Conservation (phyloP, 768 basidiomycete genomes). For the Basidioascus undulatus region DNA sequence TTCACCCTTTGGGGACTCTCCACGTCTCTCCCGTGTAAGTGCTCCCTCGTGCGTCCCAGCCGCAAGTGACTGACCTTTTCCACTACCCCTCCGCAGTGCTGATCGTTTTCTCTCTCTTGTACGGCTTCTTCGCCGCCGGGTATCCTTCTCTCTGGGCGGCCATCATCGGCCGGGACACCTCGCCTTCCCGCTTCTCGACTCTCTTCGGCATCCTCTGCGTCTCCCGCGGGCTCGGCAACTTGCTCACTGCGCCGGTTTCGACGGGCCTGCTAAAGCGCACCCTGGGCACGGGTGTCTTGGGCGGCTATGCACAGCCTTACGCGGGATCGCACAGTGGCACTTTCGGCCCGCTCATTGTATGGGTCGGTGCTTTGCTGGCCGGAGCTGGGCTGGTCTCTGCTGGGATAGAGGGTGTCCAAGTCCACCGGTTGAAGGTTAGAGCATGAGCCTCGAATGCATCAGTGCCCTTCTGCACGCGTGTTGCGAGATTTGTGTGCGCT, state of each 20-base stretch:
- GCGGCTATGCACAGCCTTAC: too few species aligned
- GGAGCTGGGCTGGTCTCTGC: too few species aligned
- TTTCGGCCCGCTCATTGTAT: too few species aligned
- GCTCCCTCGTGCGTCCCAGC: not conserved
- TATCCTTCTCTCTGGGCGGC: slow-evolving; percentile 1
- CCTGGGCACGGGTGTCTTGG: too few species aligned
- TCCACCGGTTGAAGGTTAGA: too few species aligned
- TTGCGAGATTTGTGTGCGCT: too few species aligned
- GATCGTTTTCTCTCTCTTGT: slow-evolving; percentile 1
- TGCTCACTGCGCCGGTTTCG: slow-evolving; percentile 5
- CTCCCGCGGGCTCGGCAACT: slow-evolving; percentile 3
- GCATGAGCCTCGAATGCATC: too few species aligned
- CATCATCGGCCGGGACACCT: slow-evolving; percentile 2
- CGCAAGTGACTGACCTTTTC: too few species aligned
- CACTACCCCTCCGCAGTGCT: not conserved
- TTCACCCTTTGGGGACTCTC: slow-evolving; percentile 1
- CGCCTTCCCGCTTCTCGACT: not conserved
- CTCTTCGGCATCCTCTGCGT: slow-evolving; percentile 3
- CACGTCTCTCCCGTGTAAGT: slow-evolving; percentile 1
- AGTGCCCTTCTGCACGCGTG: too few species aligned
- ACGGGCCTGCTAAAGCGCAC: slow-evolving; percentile 1
- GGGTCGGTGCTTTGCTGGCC: too few species aligned
- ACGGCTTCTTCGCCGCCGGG: not conserved
- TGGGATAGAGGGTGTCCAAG: too few species aligned
- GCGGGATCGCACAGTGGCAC: too few species aligned